Percentiles rank a stretch among this genome's conserved stretches.
phyloP scores from a whole-genome alignment of 1,139 yeast genomes.

The Nakaseomyces kungkrabaensis region DNA sequence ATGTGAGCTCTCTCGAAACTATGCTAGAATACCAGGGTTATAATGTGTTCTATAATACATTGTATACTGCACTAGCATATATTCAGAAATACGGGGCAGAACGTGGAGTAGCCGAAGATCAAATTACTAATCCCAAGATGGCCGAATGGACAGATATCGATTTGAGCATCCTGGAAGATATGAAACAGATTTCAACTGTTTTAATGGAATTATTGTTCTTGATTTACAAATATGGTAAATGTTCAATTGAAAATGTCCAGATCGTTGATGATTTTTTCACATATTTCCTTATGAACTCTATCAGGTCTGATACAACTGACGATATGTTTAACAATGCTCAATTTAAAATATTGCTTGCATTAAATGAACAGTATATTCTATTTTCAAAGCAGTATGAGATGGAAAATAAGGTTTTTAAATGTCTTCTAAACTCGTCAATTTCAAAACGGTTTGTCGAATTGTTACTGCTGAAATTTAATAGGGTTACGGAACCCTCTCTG shows the following conservation, averaged over 20 bases:
- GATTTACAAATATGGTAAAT: constrained; percentile 40
- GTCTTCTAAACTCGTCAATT: constrained; percentile 30
- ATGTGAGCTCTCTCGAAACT: constrained; percentile 35
- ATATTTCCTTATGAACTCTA: constrained; percentile 34
- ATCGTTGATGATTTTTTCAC: constrained; percentile 46
- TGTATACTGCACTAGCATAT: constrained; percentile 32
- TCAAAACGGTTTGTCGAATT: constrained; percentile 46
- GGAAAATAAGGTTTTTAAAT: constrained; percentile 42
- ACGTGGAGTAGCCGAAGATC: constrained; percentile 8
- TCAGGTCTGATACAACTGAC: constrained; percentile 41
- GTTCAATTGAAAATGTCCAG: constrained; percentile 36
- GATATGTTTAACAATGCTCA: constrained; percentile 60
- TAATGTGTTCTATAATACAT: constrained; percentile 32
- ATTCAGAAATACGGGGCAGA: constrained; percentile 25
- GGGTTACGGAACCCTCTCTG: constrained; percentile 58
- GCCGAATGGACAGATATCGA: constrained; percentile 28
- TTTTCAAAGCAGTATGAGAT: constrained; percentile 36
- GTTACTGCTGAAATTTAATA: constrained; percentile 55
- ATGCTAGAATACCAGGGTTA: constrained; percentile 45
- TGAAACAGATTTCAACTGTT: constrained; percentile 34
- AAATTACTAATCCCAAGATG: constrained; percentile 13
- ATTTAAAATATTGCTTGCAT: constrained; percentile 60
- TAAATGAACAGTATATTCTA: constrained; percentile 81
- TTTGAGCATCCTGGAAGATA: constrained; percentile 22
- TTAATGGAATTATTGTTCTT: constrained; percentile 46